Evolutionary conservation across 1,284 basidiomycete species (phyloP).

Genomic region (Apiotrichum montevideense): DNA sequence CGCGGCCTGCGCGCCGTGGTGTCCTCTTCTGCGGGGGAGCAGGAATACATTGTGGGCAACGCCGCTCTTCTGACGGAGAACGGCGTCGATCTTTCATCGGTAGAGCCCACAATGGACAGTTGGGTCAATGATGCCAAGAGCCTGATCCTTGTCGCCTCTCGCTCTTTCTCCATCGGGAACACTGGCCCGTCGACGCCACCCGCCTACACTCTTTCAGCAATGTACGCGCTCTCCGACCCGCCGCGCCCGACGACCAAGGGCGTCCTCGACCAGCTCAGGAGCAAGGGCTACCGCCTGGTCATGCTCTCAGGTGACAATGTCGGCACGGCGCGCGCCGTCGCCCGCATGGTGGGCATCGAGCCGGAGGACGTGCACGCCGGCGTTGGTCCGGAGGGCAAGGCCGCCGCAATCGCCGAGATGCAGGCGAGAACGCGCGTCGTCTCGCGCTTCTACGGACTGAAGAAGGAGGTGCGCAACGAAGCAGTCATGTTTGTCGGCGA

Average conservation of each 20-base stretch:
- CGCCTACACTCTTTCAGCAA: conserved; percentile 5
- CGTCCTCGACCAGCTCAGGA: conserved; percentile 67
- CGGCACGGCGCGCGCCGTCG: conserved; percentile 75
- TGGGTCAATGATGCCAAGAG: conserved; percentile 69
- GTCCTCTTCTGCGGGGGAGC: conserved; percentile 53
- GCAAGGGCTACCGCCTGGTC: conserved; percentile 80
- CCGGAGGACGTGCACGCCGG: conserved; percentile 73
- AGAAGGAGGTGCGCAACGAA: conserved; percentile 51
- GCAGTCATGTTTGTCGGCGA: conserved; percentile 93
- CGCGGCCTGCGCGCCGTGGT: conserved; percentile 74
- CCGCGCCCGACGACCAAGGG: conserved; percentile 73
- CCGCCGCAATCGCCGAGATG: conserved; percentile 33
- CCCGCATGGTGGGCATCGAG: conserved; percentile 74
- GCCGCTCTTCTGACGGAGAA: conserved; percentile 18
- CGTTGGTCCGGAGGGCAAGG: conserved; percentile 91
- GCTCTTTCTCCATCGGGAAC: conserved; percentile 25
- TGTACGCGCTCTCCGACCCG: conserved; percentile 70
- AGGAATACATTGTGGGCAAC: conserved; percentile 53
- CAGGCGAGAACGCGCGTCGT: conserved; percentile 6
- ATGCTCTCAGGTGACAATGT: conserved; percentile 88
- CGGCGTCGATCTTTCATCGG: conserved; percentile 23
- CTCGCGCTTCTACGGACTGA: conserved; percentile 28
- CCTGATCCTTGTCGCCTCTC: conserved; percentile 72
- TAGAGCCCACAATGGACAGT: conserved; percentile 55
- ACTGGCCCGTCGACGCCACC: conserved; percentile 22